These are phyloP conservation scores for Penicillium sp. DNA, from an alignment of 2,329 filamentous ascomycete genomes.

Conservation along the genomic window DNA sequence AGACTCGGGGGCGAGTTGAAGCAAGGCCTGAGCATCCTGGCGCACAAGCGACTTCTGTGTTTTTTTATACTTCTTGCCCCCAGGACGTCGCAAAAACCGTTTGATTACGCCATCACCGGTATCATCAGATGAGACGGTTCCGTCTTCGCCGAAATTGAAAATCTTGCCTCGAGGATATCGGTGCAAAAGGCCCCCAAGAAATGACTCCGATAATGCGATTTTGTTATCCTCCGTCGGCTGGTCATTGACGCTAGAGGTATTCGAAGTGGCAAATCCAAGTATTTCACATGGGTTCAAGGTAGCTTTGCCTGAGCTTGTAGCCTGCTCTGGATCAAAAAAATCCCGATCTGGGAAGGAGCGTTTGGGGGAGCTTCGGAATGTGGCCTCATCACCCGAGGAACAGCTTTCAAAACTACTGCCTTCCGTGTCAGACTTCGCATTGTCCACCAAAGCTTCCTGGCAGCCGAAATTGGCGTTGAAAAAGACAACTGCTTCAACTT, in stretches of 20 bases:
- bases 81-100: slow-evolving; percentile 2
- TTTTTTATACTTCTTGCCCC: slow-evolving; percentile 9
- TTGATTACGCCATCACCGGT: slow-evolving; percentile 9
- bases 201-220: slow-evolving; percentile 36
- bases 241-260: slow-evolving; percentile 27
- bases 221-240: slow-evolving; percentile 7
- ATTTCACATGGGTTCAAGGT: slow-evolving; percentile 8
- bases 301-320: neutral
- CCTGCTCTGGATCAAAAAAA: neutral
- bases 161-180: slow-evolving; percentile 49
- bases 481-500: slow-evolving; percentile 37
- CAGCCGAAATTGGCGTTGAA: slow-evolving; percentile 19
- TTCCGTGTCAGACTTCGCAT: slow-evolving; percentile 2
- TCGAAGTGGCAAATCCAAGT: slow-evolving; percentile 12
- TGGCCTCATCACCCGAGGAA: slow-evolving; percentile 12
- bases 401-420: slow-evolving; percentile 5
- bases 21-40: slow-evolving; percentile 10
- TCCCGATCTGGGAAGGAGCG: neutral
- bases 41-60: slow-evolving; percentile 7
- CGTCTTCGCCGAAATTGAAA: slow-evolving; percentile 46
- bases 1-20: slow-evolving; percentile 14
- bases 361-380: neutral
- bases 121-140: slow-evolving; percentile 30
- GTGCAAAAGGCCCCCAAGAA: slow-evolving; percentile 44
- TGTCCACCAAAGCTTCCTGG: slow-evolving; percentile 2